Evolutionary conservation across 2,329 filamentous ascomycete genomes (phyloP), one percentile per base, ranked within the genome.

Genomic region (Incumbomyces delicatus): DNA sequence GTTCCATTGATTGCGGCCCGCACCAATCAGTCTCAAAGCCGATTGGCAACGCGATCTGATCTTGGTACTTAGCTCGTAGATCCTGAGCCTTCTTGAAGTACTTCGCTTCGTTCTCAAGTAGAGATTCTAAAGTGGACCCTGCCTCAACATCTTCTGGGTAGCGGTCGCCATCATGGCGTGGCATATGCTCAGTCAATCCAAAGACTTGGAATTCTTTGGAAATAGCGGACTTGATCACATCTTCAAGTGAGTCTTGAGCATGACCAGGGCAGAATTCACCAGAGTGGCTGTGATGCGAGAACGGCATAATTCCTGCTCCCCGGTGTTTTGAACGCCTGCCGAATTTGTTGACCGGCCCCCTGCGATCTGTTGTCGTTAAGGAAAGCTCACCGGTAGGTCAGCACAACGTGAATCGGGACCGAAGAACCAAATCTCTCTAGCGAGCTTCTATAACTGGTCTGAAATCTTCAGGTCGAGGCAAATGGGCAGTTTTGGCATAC

Each of bases 281-380:
- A 32, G 92, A 96, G 69, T 98, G 92, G 61, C 87, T 94, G 67
- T 98, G 92, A 73, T 96, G 94, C 3, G 92, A 94, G 70, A 94
- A 95, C 1, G 90, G 89, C 92, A 96, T 96, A n/a, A 16, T 30
- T 12, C 17, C 6, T 10, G 6, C 5, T 17, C 4, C 5, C 22
- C 8, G 5, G 8, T 27, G 22, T 27, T n/a, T n/a, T 27, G 22
- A 27, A 27, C 22, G 4, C 5, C 22, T 27, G 22, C 5, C 8
- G 4, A 8, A 8, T 5, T 27, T 4, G 22, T 27, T 27, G 22
- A 27, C 8, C 22, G 22, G 22, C 4, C 5, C 8, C 22, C 8
- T n/a, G n/a, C n/a, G n/a, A n/a, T n/a, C n/a, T n/a, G n/a, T n/a
- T n/a, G n/a, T n/a, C n/a, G n/a, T n/a, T n/a, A n/a, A n/a, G n/a